phyloP scores from a whole-genome alignment of 768 basidiomycete species.

The Suillus paluster region DNA sequence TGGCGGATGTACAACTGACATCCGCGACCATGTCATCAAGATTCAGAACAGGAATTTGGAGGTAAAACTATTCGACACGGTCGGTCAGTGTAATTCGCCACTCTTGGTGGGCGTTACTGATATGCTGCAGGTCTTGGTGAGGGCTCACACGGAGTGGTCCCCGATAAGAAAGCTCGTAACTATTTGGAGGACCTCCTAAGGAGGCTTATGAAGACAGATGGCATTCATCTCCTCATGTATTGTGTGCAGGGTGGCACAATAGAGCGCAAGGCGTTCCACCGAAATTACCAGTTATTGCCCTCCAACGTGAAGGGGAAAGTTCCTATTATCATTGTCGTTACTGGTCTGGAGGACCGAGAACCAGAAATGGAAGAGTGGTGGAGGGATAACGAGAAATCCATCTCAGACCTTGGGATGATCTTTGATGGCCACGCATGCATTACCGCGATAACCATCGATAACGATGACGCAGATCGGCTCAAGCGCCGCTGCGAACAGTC shows the following conservation, averaged over 20 bases:
- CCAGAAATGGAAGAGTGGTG: slow-evolving; percentile 39
- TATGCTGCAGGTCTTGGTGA: neutral
- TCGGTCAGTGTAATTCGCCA: neutral
- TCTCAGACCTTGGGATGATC: slow-evolving; percentile 28
- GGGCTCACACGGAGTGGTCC: neutral
- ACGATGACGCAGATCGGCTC: slow-evolving; percentile 15
- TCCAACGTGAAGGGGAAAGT: slow-evolving; percentile 44
- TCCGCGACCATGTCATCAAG: neutral
- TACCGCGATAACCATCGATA: slow-evolving; percentile 27
- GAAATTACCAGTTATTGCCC: slow-evolving; percentile 45
- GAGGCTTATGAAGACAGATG: slow-evolving; percentile 5
- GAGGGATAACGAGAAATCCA: slow-evolving; percentile 26
- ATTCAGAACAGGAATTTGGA: neutral
- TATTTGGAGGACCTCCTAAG: neutral
- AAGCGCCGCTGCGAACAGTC: slow-evolving; percentile 29
- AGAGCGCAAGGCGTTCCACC: slow-evolving; percentile 35
- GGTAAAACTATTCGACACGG: neutral
- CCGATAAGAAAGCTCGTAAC: neutral
- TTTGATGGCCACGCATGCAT: slow-evolving; percentile 38
- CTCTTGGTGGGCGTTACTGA: neutral
- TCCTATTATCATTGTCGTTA: slow-evolving; percentile 45
- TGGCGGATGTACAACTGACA: slow-evolving; percentile 27
- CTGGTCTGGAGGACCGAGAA: slow-evolving; percentile 42
- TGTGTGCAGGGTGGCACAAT: slow-evolving; percentile 45
- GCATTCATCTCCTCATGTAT: slow-evolving; percentile 34